Conservation (phyloP, 805 yeast species). For the Lipomyces mesembrius region DNA sequence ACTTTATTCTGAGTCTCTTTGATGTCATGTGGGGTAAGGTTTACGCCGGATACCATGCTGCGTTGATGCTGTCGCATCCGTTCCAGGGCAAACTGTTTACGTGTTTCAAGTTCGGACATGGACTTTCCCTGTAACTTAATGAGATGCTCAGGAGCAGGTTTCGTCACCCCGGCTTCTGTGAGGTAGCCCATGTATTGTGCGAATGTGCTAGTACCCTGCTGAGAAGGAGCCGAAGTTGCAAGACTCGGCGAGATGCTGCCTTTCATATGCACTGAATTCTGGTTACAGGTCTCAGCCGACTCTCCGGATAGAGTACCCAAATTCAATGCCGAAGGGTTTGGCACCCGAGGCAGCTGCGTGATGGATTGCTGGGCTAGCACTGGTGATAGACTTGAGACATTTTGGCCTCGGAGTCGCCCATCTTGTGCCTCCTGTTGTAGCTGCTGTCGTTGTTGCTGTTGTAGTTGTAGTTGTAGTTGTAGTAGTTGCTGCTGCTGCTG, state of each 20-base stretch:
- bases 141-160: neutral
- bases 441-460: neutral
- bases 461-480: neutral
- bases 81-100: neutral
- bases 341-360: neutral
- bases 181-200: neutral
- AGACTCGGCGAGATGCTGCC: neutral
- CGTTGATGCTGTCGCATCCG: neutral
- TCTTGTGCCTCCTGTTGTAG: neutral
- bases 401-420: neutral
- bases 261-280: neutral
- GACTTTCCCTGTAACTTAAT: neutral
- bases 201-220: neutral
- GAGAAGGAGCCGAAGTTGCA: neutral
- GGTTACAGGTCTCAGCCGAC: neutral
- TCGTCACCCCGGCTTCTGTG: neutral
- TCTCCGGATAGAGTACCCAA: neutral
- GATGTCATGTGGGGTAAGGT: neutral
- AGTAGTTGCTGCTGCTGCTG: neutral
- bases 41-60: neutral
- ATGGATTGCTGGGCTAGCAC: neutral
- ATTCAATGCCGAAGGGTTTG: neutral
- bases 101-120: neutral
- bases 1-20: neutral
- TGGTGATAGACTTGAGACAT: neutral